Evolutionary conservation across 2,329 filamentous ascomycete genomes (phyloP).

Genomic region (Fusarium globosum): DNA sequence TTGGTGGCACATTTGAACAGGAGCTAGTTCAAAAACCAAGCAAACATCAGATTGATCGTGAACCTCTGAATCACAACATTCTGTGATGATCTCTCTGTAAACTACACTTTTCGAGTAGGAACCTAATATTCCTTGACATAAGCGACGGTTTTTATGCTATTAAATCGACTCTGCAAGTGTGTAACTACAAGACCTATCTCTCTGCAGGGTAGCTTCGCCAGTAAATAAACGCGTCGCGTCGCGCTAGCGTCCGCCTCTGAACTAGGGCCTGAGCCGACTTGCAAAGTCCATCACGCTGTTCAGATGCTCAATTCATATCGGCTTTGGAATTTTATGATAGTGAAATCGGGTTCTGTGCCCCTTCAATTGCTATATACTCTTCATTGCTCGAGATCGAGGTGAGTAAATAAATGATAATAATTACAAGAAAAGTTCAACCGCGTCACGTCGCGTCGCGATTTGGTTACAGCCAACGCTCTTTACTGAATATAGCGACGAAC

Average conservation of each 20-base stretch:
- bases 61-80: not conserved
- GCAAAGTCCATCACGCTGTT: not conserved
- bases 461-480: not conserved
- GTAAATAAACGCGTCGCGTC: not conserved
- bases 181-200: not conserved
- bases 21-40: accelerated
- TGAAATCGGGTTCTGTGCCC: not conserved
- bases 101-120: accelerated
- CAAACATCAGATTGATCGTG: not conserved
- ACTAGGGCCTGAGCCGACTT: not conserved
- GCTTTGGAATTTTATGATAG: not conserved
- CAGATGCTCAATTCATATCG: too few species aligned
- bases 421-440: not conserved
- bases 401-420: not conserved
- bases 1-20: accelerated
- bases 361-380: not conserved
- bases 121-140: too few species aligned
- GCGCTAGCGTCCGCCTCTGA: not conserved
- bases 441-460: not conserved
- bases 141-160: not conserved
- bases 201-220: not conserved
- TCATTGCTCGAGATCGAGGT: not conserved
- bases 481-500: slow-evolving; percentile 7
- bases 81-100: not conserved
- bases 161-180: too few species aligned